Conservation (phyloP, 176 grass and related monocot species). For the Rhynchospora tenuis region DNA sequence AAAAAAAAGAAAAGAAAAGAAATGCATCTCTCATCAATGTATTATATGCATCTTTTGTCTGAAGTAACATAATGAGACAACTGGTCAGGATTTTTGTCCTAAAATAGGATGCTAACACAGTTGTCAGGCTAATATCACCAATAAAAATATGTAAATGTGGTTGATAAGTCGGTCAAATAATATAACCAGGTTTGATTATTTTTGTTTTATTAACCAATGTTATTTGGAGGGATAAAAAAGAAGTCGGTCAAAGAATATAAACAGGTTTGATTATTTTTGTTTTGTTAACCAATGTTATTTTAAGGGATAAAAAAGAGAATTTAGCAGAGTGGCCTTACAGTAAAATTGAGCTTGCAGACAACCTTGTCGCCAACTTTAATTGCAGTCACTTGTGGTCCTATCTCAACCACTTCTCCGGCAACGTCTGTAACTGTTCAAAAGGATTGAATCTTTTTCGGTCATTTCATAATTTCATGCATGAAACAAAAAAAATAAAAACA, state of each 20-base stretch:
- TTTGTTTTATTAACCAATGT: too few relatives aligned
- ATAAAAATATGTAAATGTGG: not conserved
- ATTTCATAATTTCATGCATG: not conserved
- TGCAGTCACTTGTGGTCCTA: slow-evolving; percentile 13
- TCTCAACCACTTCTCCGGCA: slow-evolving; percentile 32
- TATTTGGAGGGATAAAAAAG: not conserved
- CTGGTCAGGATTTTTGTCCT: too few relatives aligned
- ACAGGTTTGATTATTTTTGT: too few relatives aligned
- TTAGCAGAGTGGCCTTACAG: not conserved
- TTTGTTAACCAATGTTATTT: too few relatives aligned
- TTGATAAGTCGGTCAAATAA: not conserved
- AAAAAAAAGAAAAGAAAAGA: too few relatives aligned
- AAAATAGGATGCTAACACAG: not conserved
- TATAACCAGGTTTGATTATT: too few relatives aligned
- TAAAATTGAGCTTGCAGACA: slow-evolving; percentile 24
- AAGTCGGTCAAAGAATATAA: not conserved
- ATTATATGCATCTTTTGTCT: too few relatives aligned
- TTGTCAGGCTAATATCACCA: not conserved
- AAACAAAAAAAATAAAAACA: not conserved
- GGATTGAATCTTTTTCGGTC: not conserved
- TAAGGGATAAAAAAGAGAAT: not conserved
- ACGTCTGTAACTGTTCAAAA: slow-evolving; percentile 30
- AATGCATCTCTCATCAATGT: too few relatives aligned
- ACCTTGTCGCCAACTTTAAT: slow-evolving; percentile 39
- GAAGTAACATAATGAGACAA: too few relatives aligned